Evolutionary conservation across 345 rosid species (phyloP), one percentile per base, ranked within the genome.

Genomic region (Populus simonii): DNA sequence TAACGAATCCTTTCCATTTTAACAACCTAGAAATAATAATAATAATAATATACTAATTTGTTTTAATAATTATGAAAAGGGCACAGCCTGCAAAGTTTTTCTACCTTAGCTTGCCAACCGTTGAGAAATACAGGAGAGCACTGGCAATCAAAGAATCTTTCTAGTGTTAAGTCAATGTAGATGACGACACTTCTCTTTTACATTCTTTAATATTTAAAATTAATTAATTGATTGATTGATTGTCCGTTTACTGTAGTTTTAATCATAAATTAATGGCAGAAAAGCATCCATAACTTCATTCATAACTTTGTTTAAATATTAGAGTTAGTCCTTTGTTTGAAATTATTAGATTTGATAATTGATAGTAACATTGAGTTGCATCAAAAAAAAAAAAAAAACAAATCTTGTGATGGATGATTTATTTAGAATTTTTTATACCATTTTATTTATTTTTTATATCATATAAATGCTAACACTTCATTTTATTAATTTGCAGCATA

Each of bases 61-160:
- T 10, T 43, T 47, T 22, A 62, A 70, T 18, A 49, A 7, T 16
- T 33, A 61, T 23, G 25, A 55, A 66, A 80, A 15, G 55, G 68
- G 43, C 47, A 68, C 49, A 76, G 68, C 71, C 77, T 72, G 84
- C 81, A 59, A 80, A 63, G 0, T 22, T 73, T 82, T 76, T 80
- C 85, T 70, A n/a, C 22, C 80, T 81, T 87, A 66, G 88, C 63
- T 83, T 75, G 89, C 88, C 89, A 79, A 87, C 89, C 85, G 61
- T 84, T 82, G 79, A 77, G 85, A 87, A 81, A 81, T 70, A 74
- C 68, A 25, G 70, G 47, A 27, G 16, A 73, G 74, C 75, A 51
- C 75, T 39, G 0, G 33, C 59, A 27, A 18, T 20, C 65, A 12
- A 12, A 57, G 68, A 29, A 20, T 81, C 73, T 84, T 55, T 75